Percentiles rank a stretch among this genome's conserved stretches.
phyloP scores from a whole-genome alignment of 805 yeast species.

The Candida andamanensis region DNA sequence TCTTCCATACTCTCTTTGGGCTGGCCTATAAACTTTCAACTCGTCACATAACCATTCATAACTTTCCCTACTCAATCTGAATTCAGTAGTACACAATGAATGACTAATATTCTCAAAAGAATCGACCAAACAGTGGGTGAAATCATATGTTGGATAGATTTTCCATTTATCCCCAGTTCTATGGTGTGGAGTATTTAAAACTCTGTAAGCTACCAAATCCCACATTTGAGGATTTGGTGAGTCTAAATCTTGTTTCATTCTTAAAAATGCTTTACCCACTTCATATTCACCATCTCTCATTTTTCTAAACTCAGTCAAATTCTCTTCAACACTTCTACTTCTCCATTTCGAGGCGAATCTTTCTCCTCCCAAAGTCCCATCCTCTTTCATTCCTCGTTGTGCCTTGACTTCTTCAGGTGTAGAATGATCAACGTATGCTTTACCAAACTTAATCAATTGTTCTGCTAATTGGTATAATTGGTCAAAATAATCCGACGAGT shows the following conservation, averaged over 20 bases:
- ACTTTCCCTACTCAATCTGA: constrained; percentile 84
- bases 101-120: constrained; percentile 94
- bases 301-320: constrained; percentile 72
- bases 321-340: constrained; percentile 62
- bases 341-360: constrained; percentile 82
- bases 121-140: constrained; percentile 98
- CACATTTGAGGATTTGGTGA: constrained; percentile 99
- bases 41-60: constrained; percentile 99
- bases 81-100: constrained; percentile 94
- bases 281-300: constrained; percentile 88
- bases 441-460: constrained; percentile 59
- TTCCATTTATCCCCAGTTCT: constrained; percentile 97
- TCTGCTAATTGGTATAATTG: constrained; percentile 85
- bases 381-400: constrained; percentile 85
- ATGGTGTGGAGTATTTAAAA: constrained; percentile 86
- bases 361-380: constrained; percentile 92
- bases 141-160: constrained; percentile 97
- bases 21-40: constrained; percentile 92
- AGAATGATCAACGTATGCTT: constrained; percentile 91
- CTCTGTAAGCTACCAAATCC: constrained; percentile 97
- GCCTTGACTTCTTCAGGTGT: constrained; percentile 86
- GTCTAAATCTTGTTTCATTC: constrained; percentile 91
- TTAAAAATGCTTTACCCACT: constrained; percentile 88
- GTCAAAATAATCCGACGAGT: constrained; percentile 94
- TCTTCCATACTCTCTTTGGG: constrained; percentile 98